These are phyloP conservation scores for Hymenoscyphus scutula DNA, from an alignment of 2,329 filamentous ascomycete species.

Conservation along the genomic window DNA sequence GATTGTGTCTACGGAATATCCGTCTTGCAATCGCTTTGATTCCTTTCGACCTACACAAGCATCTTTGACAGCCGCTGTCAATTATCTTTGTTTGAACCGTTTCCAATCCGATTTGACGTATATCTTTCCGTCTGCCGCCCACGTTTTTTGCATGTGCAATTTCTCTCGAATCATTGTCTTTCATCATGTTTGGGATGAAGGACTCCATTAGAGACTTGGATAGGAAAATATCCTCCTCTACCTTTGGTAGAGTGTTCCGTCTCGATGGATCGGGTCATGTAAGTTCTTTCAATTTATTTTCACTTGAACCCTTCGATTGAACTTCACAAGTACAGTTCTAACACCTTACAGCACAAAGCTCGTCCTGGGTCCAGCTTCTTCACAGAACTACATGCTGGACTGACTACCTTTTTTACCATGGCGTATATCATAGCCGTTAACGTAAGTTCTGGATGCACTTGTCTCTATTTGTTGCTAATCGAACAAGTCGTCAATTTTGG, in stretches of 20 bases:
- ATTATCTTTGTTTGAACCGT: background rate
- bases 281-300: slow-evolving; percentile 30
- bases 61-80: slow-evolving; percentile 12
- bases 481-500: slow-evolving; percentile 66
- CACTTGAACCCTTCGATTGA: background rate
- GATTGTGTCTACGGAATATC: slow-evolving; percentile 1
- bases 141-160: slow-evolving; percentile 25
- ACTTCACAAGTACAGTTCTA: slow-evolving; percentile 10
- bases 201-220: slow-evolving; percentile 36
- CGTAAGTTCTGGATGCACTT: slow-evolving; percentile 38
- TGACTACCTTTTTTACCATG: slow-evolving; percentile 81
- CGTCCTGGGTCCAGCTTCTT: slow-evolving; percentile 69
- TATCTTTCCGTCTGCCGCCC: slow-evolving; percentile 19
- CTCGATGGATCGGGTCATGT: slow-evolving; percentile 69
- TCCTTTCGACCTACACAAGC: background rate
- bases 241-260: slow-evolving; percentile 60
- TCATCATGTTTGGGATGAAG: slow-evolving; percentile 16
- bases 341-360: slow-evolving; percentile 55
- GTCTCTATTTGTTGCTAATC: slow-evolving; percentile 13
- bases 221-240: slow-evolving; percentile 41
- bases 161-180: slow-evolving; percentile 7
- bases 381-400: slow-evolving; percentile 73
- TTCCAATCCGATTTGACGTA: slow-evolving; percentile 14
- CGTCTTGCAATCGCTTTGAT: slow-evolving; percentile 4
- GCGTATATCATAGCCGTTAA: slow-evolving; percentile 80